Conservation (phyloP, 495 filamentous ascomycete genomes). For the Xylaria scruposa region DNA sequence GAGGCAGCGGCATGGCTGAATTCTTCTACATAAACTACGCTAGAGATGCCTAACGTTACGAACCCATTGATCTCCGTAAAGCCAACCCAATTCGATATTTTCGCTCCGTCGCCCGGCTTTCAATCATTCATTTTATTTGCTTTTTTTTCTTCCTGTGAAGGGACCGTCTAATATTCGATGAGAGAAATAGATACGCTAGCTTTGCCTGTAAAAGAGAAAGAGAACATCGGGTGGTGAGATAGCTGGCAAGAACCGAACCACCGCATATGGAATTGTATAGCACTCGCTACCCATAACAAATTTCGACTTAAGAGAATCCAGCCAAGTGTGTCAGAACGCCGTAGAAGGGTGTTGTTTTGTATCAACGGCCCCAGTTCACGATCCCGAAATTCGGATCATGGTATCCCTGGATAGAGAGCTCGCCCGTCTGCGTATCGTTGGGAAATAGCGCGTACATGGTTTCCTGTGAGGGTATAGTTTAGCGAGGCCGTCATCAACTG, state of each 20-base stretch:
- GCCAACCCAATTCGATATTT: background rate
- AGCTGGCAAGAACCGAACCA: background rate
- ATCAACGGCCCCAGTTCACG: conserved; percentile 33
- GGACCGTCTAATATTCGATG: background rate
- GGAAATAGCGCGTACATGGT: conserved; percentile 45
- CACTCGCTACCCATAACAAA: background rate
- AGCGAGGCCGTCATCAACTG: background rate
- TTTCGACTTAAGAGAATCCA: background rate
- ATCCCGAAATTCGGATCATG: conserved; percentile 40
- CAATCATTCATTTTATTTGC: background rate
- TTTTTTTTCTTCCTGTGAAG: background rate
- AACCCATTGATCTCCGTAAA: background rate
- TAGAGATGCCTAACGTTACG: background rate
- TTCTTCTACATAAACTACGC: background rate
- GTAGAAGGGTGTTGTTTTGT: background rate
- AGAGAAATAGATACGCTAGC: conserved; percentile 22
- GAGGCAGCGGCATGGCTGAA: background rate
- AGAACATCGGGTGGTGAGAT: background rate
- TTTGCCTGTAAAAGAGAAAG: conserved; percentile 28
- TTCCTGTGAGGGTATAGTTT: conserved; percentile 29
- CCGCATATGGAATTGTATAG: background rate
- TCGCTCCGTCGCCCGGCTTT: background rate
- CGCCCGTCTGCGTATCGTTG: conserved; percentile 46
- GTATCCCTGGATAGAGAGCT: conserved; percentile 43
- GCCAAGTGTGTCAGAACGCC: background rate